Conservation (phyloP, 192 early-diverging fungal species). For the Kappamyces sp. region DNA sequence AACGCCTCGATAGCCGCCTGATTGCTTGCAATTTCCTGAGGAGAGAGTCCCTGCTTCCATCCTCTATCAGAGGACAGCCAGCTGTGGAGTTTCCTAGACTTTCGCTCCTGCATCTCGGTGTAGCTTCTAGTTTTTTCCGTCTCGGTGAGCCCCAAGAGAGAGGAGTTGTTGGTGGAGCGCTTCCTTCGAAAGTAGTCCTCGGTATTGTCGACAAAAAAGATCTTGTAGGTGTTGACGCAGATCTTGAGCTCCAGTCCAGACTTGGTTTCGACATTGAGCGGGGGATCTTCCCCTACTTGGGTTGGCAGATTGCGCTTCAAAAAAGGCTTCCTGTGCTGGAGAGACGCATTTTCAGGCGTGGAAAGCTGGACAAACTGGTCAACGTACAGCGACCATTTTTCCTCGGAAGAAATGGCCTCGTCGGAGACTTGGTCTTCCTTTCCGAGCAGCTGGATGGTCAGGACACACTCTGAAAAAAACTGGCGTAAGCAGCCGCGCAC, state of each 20-base stretch:
- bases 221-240: constrained; percentile 93
- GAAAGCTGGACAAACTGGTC: constrained; percentile 88
- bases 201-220: constrained; percentile 90
- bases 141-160: not conserved
- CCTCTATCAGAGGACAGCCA: not conserved
- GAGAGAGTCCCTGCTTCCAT: not conserved
- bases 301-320: constrained; percentile 57
- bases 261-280: constrained; percentile 56
- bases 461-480: constrained; percentile 45
- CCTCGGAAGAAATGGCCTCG: constrained; percentile 75
- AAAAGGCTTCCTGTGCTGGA: constrained; percentile 61
- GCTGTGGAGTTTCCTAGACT: not conserved
- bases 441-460: constrained; percentile 82
- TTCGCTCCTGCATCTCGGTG: not conserved
- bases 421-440: constrained; percentile 85
- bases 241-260: constrained; percentile 94
- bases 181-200: constrained; percentile 74
- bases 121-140: not conserved
- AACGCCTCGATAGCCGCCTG: too few species aligned
- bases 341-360: constrained; percentile 71
- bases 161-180: constrained; percentile 1
- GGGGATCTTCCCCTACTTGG: constrained; percentile 34
- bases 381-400: constrained; percentile 93
- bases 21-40: too few species aligned
- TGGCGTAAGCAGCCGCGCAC: constrained; percentile 32